Evolutionary conservation across 139 green algal species (phyloP).

Genomic region (Chlorella sorokiniana): DNA sequence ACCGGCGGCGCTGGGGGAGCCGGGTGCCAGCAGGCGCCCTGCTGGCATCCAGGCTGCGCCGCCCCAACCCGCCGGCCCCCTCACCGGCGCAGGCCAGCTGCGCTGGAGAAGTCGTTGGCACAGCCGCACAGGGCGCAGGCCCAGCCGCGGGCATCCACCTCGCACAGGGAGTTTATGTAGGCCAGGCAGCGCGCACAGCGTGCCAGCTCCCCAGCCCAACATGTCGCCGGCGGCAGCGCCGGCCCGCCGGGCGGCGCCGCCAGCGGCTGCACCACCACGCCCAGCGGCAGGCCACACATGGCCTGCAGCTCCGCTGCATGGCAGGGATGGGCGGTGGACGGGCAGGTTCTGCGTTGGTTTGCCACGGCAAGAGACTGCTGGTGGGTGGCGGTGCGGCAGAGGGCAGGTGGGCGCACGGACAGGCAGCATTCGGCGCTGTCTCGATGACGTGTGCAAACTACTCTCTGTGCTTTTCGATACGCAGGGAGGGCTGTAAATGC

Average conservation of each 20-base stretch:
- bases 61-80: too few species aligned
- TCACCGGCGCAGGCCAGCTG: constrained; percentile 14
- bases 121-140: constrained; percentile 74
- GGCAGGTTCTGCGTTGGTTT: too few species aligned
- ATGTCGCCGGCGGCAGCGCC: background rate
- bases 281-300: constrained; percentile 70
- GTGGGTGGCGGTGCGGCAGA: too few species aligned
- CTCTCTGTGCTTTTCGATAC: too few species aligned
- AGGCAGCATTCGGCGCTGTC: too few species aligned
- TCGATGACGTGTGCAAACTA: too few species aligned
- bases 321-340: too few species aligned
- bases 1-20: constrained; percentile 37
- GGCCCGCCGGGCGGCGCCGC: background rate
- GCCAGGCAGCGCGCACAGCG: constrained; percentile 68
- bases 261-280: constrained; percentile 64
- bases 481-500: too few species aligned
- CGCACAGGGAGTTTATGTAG: constrained; percentile 73
- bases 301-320: constrained; percentile 65
- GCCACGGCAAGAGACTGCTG: too few species aligned
- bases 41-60: background rate
- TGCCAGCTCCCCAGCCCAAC: constrained; percentile 44
- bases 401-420: too few species aligned
- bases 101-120: constrained; percentile 13
- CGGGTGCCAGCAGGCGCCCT: constrained; percentile 31
- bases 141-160: constrained; percentile 58